A percentile compares a stretch with the other conserved stretches of the same genome.
Evolutionary conservation across 192 early-diverging fungal genomes (phyloP).

Genomic region (Coemansia sp.): DNA sequence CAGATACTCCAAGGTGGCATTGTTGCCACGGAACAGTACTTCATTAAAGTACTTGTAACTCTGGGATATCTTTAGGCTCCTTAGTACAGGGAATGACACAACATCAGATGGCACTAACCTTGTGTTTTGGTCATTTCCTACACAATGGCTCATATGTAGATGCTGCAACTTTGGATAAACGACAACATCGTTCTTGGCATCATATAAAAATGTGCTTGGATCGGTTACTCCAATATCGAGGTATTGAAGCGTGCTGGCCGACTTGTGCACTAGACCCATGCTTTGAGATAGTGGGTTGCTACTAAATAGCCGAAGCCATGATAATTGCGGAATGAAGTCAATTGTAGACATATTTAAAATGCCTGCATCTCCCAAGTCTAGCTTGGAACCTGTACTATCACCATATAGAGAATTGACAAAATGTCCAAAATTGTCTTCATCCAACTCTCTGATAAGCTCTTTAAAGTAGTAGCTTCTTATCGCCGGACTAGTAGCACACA

Average conservation of each 20-base stretch:
- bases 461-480: background rate
- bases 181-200: background rate
- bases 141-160: background rate
- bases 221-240: background rate
- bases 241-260: background rate
- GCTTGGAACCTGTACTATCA: background rate
- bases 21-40: conserved; percentile 9
- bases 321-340: background rate
- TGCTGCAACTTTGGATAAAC: conserved; percentile 3
- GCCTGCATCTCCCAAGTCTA: background rate
- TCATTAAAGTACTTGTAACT: conserved; percentile 9
- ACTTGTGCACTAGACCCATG: background rate
- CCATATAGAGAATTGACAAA: background rate
- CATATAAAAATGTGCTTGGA: background rate
- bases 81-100: conserved; percentile 5
- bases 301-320: background rate
- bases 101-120: background rate
- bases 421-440: background rate
- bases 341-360: background rate
- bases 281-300: too few relatives aligned
- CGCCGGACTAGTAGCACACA: background rate
- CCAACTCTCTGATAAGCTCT: background rate
- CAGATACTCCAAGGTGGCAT: conserved; percentile 2
- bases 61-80: background rate
- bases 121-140: background rate